Base-by-base conservation (phyloP, 1,284 basidiomycete genomes). In the Xerocomus minutiporus region DNA sequence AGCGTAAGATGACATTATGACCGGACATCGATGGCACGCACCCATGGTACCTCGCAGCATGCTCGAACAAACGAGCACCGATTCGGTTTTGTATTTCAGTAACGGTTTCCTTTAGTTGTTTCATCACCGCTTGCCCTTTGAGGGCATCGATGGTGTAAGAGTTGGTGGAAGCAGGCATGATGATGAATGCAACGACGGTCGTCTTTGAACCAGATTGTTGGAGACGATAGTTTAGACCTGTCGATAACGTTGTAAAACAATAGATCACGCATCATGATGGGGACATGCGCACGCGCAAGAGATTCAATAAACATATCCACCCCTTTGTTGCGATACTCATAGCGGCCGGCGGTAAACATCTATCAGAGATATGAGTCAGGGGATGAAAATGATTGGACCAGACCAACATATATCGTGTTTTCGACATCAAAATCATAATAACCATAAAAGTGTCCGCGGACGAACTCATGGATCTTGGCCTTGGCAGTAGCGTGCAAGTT, bases 301-400 rank as follows among this genome's bases (percentile, higher is more conserved):
- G 90, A 84, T 74, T 99, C 96, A 65, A 99, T 95, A 71, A 97
- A 99, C 94, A 99, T 97, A 71, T 99, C 96, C 41, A 97, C 93
- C 61, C 96, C 96, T 78, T 99, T 99, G 79, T 99, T 99, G 44
- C 96, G 83, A 73, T 97, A 98, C 73, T 99, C 96, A 73, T 99
- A 99, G 46, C 96, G 84, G 45, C 96, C 96, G n/a, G 96, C 96
- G 13, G 93, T 98, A 76, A 99, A 99, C 81, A 97, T 86, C 86
- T 82, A 59, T 46, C 4, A 41, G 11, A 34, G 4, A 48, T 2
- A 53, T 65, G 6, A 66, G 59, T 29, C 20, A 28, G 26, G 9
- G 5, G 8, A 5, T 6, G 9, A 11, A 15, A 13, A 47, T 39
- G 35, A 3, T 11, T 26, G 47, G 20, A 31, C 23, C 56, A 13